Evolutionary conservation across 495 filamentous ascomycete species (phyloP), one percentile per base, ranked within the genome.

Genomic region (Podospora comata): DNA sequence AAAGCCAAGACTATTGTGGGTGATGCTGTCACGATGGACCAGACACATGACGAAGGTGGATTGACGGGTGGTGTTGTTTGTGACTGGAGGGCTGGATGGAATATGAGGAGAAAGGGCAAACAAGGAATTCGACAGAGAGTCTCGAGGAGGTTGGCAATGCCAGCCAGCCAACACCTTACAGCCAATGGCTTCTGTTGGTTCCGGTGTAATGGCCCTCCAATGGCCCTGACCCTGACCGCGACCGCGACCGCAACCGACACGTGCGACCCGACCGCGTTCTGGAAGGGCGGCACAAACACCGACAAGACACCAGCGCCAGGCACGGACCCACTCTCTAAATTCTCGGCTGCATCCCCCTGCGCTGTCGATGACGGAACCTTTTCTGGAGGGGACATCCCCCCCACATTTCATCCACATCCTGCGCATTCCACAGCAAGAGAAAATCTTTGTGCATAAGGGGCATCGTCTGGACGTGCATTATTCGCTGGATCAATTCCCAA

Each of bases 1-100:
- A 62, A 61, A 32, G 59, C 59, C 59, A 61, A 61, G 59, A 27
- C 59, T 6, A 26, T 27, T 61, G 20, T 18, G 16, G 6, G 59
- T 30, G 59, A 28, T 26, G 23, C 27, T 30, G 23, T 28, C 59
- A 30, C 59, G 59, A 61, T 30, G 27, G 26, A 11, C 39, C 39
- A 1, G 39, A 48, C 39, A 48, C 39, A 48, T 48, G 13, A 11
- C 39, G 39, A 48, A 48, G 39, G 39, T 48, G 39, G 39, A 48
- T 59, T 59, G 56, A 59, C 26, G n/a, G 56, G 26, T 18, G 39
- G 5, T 39, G 34, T 39, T 16, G 7, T 4, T 32, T 4, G 4
- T 32, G 30, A 32, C 30, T 7, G 4, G 30, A 32, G 30, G 30
- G 30, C 4, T 4, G 30, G 30, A 32, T 5, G 4, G 7, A 32